Conservation (phyloP, 1,284 basidiomycete genomes). For the Papiliotrema nemorosa region DNA sequence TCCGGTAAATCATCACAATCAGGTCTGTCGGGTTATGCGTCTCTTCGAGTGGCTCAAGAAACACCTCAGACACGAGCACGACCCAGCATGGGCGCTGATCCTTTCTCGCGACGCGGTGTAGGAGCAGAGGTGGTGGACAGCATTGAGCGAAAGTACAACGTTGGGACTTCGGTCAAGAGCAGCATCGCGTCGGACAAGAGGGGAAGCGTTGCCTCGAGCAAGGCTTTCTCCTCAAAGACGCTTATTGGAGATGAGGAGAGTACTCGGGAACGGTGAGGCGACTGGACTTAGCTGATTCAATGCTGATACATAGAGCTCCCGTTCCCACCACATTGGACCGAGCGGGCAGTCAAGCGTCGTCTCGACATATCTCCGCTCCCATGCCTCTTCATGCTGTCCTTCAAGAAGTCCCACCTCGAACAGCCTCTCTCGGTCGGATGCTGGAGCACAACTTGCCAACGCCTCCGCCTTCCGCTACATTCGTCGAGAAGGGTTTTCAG, state of each 20-base stretch:
- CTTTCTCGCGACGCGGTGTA: slow-evolving; percentile 23
- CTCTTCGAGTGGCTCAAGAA: slow-evolving; percentile 6
- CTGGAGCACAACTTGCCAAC: slow-evolving; percentile 5
- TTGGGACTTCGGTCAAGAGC: slow-evolving; percentile 16
- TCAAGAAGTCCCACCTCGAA: slow-evolving; percentile 10
- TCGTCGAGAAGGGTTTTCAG: background rate
- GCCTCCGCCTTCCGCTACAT: slow-evolving; percentile 4
- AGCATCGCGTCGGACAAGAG: slow-evolving; percentile 11
- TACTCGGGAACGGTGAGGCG: slow-evolving; percentile 6
- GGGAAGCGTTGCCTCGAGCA: slow-evolving; percentile 19
- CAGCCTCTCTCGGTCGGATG: slow-evolving; percentile 17
- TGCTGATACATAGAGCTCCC: slow-evolving; percentile 1
- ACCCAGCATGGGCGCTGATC: slow-evolving; percentile 40
- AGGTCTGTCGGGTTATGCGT: slow-evolving; percentile 3
- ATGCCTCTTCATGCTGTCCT: background rate
- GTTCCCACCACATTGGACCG: slow-evolving; percentile 1
- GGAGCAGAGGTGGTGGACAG: slow-evolving; percentile 29
- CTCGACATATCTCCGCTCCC: background rate
- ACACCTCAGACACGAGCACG: slow-evolving; percentile 13
- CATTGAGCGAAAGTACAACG: background rate
- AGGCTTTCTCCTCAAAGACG: slow-evolving; percentile 26
- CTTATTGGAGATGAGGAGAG: slow-evolving; percentile 15
- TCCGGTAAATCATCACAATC: slow-evolving; percentile 7
- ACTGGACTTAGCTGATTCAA: background rate
- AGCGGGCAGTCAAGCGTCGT: background rate